Evolutionary conservation across 2,329 filamentous ascomycete species (phyloP), one percentile per base, ranked within the genome.

Genomic region (Neopestalotiopsis clavispora): DNA sequence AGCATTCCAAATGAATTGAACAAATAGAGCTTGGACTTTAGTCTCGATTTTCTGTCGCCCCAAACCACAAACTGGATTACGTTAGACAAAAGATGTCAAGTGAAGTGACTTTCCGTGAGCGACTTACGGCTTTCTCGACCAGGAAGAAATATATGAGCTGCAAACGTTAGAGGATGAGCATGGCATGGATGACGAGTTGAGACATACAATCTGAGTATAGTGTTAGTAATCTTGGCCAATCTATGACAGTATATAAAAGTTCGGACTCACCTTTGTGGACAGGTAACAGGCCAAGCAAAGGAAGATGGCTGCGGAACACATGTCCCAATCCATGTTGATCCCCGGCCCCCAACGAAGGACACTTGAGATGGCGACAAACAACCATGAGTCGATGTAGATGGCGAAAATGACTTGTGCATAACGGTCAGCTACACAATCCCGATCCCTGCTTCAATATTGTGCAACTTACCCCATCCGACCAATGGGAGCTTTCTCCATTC

Each of bases 261-360:
- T 6, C 12, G 6, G 20, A 73, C 76, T 68, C 45, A 90, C 86
- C 80, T 91, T 91, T 2, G 89, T 90, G 2, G 87, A 87, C 66
- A 91, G 82, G 74, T 91, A 91, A 72, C 86, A 90, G 9, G 85
- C 78, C 2, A 91, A 80, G 75, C 89, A 91, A 0, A 91, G 79
- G 6, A 91, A 71, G 56, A 91, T 89, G 6, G 87, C 87, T 6
- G 85, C 84, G 59, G 87, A 84, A 74, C 89, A 91, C 6, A 87
- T 81, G 1, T 76, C 73, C 4, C 79, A 72, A 23, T 82, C 86
- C 17, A 80, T 82, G 70, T 89, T 87, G 64, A 91, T 81, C 1
- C 87, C 87, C 68, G 89, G 82, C 1, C 87, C 86, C 70, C 87
- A 85, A 67, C 89, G 84, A 6, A 91, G 74, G 6, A 91, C 79